These are phyloP conservation scores for Claviceps citrina DNA, from an alignment of 2,329 filamentous ascomycete species.

Conservation along the genomic window DNA sequence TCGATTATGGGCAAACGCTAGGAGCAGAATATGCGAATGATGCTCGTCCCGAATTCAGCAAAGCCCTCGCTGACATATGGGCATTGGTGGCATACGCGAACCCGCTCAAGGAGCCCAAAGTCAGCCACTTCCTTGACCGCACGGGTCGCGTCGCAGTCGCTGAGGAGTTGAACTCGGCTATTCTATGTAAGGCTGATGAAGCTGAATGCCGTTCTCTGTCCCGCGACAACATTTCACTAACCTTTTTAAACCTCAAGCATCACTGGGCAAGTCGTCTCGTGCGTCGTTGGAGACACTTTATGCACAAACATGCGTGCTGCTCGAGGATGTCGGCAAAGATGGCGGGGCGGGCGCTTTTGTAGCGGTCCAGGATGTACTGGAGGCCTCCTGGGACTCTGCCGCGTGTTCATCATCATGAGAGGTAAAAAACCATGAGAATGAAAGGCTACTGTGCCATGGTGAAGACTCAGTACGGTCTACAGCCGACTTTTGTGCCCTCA, in stretches of 20 bases:
- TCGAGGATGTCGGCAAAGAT: slow-evolving; percentile 67
- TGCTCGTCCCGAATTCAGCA: slow-evolving; percentile 51
- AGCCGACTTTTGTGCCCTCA: no score
- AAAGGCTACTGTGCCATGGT: neutral
- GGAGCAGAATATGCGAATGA: slow-evolving; percentile 64
- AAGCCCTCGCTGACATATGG: slow-evolving; percentile 70
- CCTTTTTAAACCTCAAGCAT: slow-evolving; percentile 38
- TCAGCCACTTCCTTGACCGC: slow-evolving; percentile 64
- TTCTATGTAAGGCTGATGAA: slow-evolving; percentile 51
- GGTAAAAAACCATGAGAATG: neutral
- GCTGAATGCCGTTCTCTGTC: slow-evolving; percentile 8
- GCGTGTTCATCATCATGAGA: neutral
- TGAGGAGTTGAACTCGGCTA: slow-evolving; percentile 87
- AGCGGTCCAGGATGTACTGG: slow-evolving; percentile 38
- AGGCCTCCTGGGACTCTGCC: slow-evolving; percentile 23
- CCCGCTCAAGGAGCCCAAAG: slow-evolving; percentile 55
- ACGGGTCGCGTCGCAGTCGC: slow-evolving; percentile 64
- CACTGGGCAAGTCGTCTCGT: slow-evolving; percentile 74
- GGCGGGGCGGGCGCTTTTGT: slow-evolving; percentile 74
- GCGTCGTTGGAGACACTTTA: slow-evolving; percentile 74
- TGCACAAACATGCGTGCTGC: slow-evolving; percentile 70
- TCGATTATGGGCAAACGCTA: slow-evolving; percentile 67
- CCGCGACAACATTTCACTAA: neutral
- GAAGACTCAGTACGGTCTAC: no score
- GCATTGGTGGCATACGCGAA: slow-evolving; percentile 77